Conservation (phyloP, 495 filamentous ascomycete species). For the Cercophora sp. region DNA sequence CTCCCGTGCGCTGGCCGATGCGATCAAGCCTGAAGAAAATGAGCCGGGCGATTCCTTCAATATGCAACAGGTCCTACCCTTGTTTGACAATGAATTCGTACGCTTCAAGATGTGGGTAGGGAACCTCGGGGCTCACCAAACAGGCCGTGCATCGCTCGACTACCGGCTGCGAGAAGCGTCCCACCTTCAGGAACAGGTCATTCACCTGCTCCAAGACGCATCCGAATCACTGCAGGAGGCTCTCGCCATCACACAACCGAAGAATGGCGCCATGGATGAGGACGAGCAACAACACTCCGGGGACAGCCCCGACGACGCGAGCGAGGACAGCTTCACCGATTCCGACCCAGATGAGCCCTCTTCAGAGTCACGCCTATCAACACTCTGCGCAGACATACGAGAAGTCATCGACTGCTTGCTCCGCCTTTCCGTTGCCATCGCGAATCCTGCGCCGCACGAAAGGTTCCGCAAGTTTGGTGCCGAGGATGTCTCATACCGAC, state of each 20-base stretch:
- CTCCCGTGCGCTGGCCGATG: not conserved
- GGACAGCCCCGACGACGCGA: not conserved
- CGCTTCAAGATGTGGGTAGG: constrained; percentile 4
- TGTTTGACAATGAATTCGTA: not conserved
- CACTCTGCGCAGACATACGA: not conserved
- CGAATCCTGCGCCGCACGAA: not conserved
- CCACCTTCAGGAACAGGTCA: not conserved
- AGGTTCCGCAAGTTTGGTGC: not conserved
- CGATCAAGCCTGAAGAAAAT: not conserved
- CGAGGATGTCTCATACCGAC: constrained; percentile 1
- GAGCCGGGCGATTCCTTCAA: not conserved
- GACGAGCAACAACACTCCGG: not conserved
- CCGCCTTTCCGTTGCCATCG: not conserved
- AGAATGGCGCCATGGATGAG: not conserved
- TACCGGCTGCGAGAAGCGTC: not conserved
- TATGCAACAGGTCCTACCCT: not conserved
- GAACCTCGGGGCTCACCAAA: not conserved
- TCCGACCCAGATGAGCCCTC: not conserved
- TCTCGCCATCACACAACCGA: not conserved
- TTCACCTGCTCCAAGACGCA: not conserved
- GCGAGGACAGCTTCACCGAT: constrained; percentile 1
- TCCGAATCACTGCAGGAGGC: not conserved
- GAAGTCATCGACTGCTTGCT: constrained; percentile 4
- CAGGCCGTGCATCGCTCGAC: not conserved
- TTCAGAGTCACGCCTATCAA: not conserved